Evolutionary conservation across 2,329 filamentous ascomycete genomes (phyloP).

Genomic region (Penicillium sp.): DNA sequence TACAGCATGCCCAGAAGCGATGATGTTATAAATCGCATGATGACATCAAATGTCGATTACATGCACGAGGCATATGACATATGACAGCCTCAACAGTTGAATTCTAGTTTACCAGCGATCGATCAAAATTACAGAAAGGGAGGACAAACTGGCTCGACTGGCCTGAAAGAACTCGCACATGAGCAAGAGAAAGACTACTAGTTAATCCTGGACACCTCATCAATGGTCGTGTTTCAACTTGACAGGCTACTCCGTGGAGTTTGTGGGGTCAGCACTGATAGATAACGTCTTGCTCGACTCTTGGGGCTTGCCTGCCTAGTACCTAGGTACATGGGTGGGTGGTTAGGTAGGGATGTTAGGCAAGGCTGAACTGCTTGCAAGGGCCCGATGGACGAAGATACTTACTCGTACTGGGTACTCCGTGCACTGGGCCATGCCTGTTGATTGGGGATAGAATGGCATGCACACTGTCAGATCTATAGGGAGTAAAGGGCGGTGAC

Average conservation of each 20-base stretch:
- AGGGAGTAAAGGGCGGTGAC: not conserved
- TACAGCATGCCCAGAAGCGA: not conserved
- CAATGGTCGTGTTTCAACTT: conserved; percentile 6
- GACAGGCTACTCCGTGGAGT: conserved; percentile 2
- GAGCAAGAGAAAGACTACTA: not conserved
- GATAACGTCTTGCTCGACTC: not conserved
- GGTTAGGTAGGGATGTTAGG: not conserved
- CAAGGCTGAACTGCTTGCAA: not conserved
- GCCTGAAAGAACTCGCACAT: not conserved
- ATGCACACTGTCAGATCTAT: not conserved
- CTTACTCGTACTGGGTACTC: not conserved
- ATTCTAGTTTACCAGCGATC: not conserved
- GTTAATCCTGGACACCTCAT: conserved; percentile 1
- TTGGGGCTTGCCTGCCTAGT: not conserved
- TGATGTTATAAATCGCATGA: not conserved
- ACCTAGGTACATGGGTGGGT: not conserved
- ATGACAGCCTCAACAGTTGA: not conserved
- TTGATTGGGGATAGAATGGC: not conserved
- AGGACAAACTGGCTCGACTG: not conserved
- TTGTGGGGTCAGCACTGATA: conserved; percentile 1
- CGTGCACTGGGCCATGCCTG: not conserved
- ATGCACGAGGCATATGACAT: not conserved
- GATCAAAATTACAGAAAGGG: not conserved
- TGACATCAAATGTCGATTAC: not conserved
- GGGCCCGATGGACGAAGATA: not conserved